Base-by-base conservation (phyloP, 768 basidiomycete species). In the Termitomyces eurrhizus region DNA sequence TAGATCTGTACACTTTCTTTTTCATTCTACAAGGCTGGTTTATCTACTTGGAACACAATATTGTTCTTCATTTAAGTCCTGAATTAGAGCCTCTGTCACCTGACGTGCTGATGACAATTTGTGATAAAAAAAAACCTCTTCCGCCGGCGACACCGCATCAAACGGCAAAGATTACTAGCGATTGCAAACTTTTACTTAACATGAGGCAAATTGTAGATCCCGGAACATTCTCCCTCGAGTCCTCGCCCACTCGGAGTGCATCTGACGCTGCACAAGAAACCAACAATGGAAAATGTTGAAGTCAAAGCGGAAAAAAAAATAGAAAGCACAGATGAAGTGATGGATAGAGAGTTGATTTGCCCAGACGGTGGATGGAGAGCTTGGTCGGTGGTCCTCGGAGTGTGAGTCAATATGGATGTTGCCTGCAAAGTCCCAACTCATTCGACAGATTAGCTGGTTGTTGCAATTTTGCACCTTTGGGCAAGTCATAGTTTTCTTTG, bases 361-460 rank as follows among this genome's bases (percentile, higher is more conserved):
- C 72, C 76, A 21, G 78, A 80, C 39, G 78, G 78, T n/a, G 79
- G 79, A 8, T 66, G 65, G 64, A 66, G 72, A 52, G 79, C 75
- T 6, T 80, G 79, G 80, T 64, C 73, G 29, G 75, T 76, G 11
- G 73, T 81, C 26, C 21, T 71, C n/a, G 81, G 81, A 55, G 78
- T 77, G 77, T 80, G 63, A 65, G 74, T 67, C 14, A 1, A 24
- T 37, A 24, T 42, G 2, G 12, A 33, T n/a, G 16, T n/a, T 35
- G 33, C 41, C 12, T 44, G 29, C 1, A 21, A 42, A 5, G 7
- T 33, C 13, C 4, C 21, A 2, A 8, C 12, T 32, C n/a, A 42
- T 12, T 16, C 36, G 5, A 48, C 21, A 16, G 18, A 29, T 26
- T 26, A 60, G 59, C 9, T 60, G 52, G 45, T 55, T 60, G 18